Conservation (phyloP, 345 rosid species). For the Pseudoturritis turrita region DNA sequence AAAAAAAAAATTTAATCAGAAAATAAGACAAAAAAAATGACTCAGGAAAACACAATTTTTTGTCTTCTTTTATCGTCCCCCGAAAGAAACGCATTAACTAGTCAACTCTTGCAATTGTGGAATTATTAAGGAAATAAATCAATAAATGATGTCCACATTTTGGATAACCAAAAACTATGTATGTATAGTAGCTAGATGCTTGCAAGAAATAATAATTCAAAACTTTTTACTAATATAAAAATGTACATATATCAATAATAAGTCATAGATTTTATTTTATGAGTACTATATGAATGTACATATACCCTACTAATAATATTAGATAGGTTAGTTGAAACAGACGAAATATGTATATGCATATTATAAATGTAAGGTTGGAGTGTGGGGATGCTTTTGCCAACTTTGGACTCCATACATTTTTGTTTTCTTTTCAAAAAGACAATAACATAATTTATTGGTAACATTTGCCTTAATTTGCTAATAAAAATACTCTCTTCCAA, state of each 20-base stretch:
- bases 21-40: conserved; percentile 20
- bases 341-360: background rate
- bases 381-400: conserved; percentile 26
- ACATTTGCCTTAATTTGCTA: background rate
- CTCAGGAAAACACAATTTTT: conserved; percentile 8
- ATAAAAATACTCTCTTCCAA: conserved; percentile 12
- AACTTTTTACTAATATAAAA: background rate
- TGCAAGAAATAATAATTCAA: background rate
- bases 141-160: background rate
- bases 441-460: background rate
- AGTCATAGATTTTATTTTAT: background rate
- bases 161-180: background rate
- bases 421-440: background rate
- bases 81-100: conserved; percentile 10
- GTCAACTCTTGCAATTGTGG: conserved; percentile 23
- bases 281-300: conserved; percentile 6
- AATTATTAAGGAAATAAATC: conserved; percentile 5
- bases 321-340: conserved; percentile 20
- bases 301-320: background rate
- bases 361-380: conserved; percentile 13
- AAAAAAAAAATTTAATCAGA: background rate
- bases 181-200: background rate
- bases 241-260: background rate
- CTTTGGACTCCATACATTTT: conserved; percentile 8
- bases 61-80: conserved; percentile 14